Base-by-base conservation (phyloP, 345 rosid species). In the Hibiscus mutabilis region DNA sequence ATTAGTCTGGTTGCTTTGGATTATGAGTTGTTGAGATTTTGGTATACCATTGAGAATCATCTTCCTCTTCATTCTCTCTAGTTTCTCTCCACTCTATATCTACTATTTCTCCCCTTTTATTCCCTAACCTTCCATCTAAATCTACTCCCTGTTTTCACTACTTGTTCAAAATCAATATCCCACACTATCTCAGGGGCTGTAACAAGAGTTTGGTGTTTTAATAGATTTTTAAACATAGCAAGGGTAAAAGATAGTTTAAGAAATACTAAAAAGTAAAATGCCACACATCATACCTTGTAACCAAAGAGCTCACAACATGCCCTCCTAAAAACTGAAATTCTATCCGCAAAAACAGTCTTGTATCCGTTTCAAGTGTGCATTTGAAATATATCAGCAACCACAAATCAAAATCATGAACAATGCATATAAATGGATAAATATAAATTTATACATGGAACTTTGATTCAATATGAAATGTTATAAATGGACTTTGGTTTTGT, bases 271-370 rank as follows among this genome's bases (percentile, higher is more conserved):
- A 53, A 47, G 70, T 55, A 66, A 68, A 44, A n/a, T 5, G 2
- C 16, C 11, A 44, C 25, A 66, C 49, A 65, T 8, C 29, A 77
- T 86, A 92, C 99, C 99, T 95, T 95, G 85, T 95, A 92, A 66
- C 99, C 99, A 70, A 95, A 95, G 29, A 95, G 95, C 84, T 92
- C 99, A 60, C 99, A 95, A 57, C 97, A 95, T 18, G 99, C 99
- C 83, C 97, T 86, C 80, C 97, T 85, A 80, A 95, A 92, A 68
- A 95, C 99, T 2, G 97, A 95, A 75, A 95, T 95, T 79, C 96
- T 85, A 76, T 95, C 97, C 12, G 97, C 99, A 72, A 95, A 95
- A 72, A 95, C 99, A 27, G 93, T 92, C 88, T 90, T 95, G 88
- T 95, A 95, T 83, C 99, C 92, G 89, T 74, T 74, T 73, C 79